Evolutionary conservation across 75 land plant genomes (phyloP).

Genomic region (Larix kaempferi): DNA sequence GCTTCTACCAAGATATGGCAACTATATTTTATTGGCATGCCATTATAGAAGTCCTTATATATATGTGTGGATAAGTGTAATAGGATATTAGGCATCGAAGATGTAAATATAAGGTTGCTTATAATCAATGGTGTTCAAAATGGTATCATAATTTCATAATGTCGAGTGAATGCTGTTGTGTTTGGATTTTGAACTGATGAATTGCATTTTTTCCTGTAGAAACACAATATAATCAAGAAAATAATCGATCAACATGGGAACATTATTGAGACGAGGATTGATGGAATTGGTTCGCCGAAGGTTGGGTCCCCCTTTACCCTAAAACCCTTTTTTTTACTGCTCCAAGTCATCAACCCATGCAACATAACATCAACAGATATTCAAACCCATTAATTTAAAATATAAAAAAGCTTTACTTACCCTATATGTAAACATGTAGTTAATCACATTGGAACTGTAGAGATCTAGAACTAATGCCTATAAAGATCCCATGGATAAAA

Average conservation of each 20-base stretch:
- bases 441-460: neutral
- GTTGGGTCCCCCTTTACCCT: slow-evolving; percentile 24
- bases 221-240: slow-evolving; percentile 91
- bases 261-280: no score
- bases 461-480: neutral
- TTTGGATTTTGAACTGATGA: neutral
- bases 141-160: neutral
- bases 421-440: neutral
- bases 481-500: neutral
- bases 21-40: no score
- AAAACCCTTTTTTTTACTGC: neutral
- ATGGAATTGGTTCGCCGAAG: slow-evolving; percentile 87
- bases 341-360: neutral
- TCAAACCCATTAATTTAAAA: no score
- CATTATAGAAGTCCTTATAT: no score
- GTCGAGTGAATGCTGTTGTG: neutral
- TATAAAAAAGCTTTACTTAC: neutral
- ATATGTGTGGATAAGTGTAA: no score
- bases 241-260: slow-evolving; percentile 70
- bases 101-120: neutral
- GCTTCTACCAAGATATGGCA: no score
- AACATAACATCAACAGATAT: no score
- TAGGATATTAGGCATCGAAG: neutral
- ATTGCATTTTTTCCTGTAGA: slow-evolving; percentile 49
- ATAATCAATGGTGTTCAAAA: neutral